A percentile compares a stretch with the other conserved stretches of the same genome.
Conservation (phyloP, 805 yeast species). For the Sugiyamaella smithiae region DNA sequence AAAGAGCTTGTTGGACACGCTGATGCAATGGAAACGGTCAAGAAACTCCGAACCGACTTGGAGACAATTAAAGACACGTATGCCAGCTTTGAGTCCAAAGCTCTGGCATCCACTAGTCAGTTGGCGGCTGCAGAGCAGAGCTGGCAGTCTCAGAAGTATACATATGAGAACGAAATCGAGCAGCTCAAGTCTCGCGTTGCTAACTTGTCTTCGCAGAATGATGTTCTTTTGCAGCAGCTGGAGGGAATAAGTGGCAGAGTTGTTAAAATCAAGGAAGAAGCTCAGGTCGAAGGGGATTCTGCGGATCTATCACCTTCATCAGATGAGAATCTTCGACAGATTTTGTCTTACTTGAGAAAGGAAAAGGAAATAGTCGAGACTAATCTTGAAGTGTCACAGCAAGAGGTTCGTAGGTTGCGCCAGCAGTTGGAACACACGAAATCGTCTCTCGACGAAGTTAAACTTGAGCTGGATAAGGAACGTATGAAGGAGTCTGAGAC, state of each 20-base stretch:
- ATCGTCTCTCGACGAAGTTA: slow-evolving; percentile 51
- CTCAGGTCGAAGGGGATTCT: slow-evolving; percentile 18
- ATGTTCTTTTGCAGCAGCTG: slow-evolving; percentile 63
- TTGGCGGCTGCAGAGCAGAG: slow-evolving; percentile 41
- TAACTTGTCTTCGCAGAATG: slow-evolving; percentile 66
- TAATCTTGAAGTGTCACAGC: slow-evolving; percentile 49
- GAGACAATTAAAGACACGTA: slow-evolving; percentile 32
- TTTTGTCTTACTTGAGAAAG: slow-evolving; percentile 61
- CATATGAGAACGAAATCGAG: slow-evolving; percentile 49
- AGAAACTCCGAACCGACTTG: slow-evolving; percentile 39
- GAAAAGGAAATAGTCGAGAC: slow-evolving; percentile 71
- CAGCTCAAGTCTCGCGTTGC: slow-evolving; percentile 44
- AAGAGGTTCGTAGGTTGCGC: slow-evolving; percentile 54
- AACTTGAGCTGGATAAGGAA: slow-evolving; percentile 46
- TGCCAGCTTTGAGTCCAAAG: slow-evolving; percentile 28
- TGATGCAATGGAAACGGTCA: slow-evolving; percentile 44
- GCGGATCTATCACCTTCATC: slow-evolving; percentile 14
- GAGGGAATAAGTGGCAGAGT: slow-evolving; percentile 39
- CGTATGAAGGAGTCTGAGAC: slow-evolving; percentile 22
- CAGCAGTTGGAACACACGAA: slow-evolving; percentile 47
- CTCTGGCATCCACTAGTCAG: slow-evolving; percentile 33
- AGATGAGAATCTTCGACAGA: slow-evolving; percentile 43
- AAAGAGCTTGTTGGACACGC: slow-evolving; percentile 55
- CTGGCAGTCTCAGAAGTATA: slow-evolving; percentile 45
- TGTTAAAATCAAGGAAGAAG: slow-evolving; percentile 21